Percentiles rank a stretch among this genome's conserved stretches.
These are phyloP conservation scores for Gilbertella persicaria DNA, from an alignment of 371 early-diverging fungal species.

Conservation along the genomic window DNA sequence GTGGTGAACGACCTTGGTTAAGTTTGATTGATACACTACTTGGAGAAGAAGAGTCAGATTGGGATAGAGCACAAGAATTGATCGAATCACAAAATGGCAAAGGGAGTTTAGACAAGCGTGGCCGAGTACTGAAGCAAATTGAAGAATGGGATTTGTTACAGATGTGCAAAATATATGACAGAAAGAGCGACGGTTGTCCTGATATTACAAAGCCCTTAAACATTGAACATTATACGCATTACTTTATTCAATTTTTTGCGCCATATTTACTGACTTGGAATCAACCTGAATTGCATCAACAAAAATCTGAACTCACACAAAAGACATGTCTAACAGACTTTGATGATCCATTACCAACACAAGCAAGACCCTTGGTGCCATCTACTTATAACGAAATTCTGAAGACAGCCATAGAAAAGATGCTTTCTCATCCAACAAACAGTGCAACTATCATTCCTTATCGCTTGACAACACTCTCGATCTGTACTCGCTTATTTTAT, in stretches of 20 bases:
- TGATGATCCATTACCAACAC: slow-evolving; percentile 36
- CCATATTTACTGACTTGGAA: slow-evolving; percentile 38
- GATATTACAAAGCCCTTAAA: slow-evolving; percentile 22
- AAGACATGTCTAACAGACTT: slow-evolving; percentile 24
- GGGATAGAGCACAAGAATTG: slow-evolving; percentile 36
- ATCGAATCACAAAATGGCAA: slow-evolving; percentile 11
- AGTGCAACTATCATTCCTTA: slow-evolving; percentile 26
- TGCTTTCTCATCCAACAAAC: slow-evolving; percentile 20
- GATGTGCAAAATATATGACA: slow-evolving; percentile 31
- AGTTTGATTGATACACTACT: slow-evolving; percentile 37
- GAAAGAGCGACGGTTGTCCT: slow-evolving; percentile 27
- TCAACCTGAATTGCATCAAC: slow-evolving; percentile 23
- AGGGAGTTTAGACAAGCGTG: neutral
- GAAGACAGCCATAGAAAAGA: slow-evolving; percentile 17
- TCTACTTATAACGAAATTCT: slow-evolving; percentile 31
- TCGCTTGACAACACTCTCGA: slow-evolving; percentile 32
- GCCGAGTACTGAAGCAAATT: slow-evolving; percentile 15
- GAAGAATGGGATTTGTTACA: slow-evolving; percentile 38
- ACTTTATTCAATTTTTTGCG: slow-evolving; percentile 27
- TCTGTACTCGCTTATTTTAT: slow-evolving; percentile 34
- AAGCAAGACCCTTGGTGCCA: slow-evolving; percentile 28
- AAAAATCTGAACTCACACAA: neutral
- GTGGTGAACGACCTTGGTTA: slow-evolving; percentile 16
- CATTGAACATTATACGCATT: slow-evolving; percentile 32
- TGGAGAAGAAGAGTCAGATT: slow-evolving; percentile 39